Evolutionary conservation across 108 stramenopile species (phyloP).

Genomic region (Pseudonitzschia delicatissima): DNA sequence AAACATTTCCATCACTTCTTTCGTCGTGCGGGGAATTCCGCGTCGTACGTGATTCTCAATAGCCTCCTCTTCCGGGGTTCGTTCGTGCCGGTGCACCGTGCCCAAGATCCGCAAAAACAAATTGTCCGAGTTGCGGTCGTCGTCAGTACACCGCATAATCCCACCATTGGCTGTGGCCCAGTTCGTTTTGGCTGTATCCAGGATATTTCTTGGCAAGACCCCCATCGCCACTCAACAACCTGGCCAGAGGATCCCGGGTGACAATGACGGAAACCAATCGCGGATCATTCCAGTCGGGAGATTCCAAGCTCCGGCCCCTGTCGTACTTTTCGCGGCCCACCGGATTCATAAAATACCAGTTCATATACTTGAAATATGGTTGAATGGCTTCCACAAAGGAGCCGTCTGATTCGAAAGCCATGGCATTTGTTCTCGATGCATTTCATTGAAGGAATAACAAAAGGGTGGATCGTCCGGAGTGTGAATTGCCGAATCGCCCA

Average conservation of each 20-base stretch:
- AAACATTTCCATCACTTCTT: too few species aligned
- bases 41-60: too few species aligned
- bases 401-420: slow-evolving; percentile 12
- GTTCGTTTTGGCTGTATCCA: neutral
- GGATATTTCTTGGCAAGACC: neutral
- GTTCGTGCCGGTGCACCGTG: too few species aligned
- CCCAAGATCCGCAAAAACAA: neutral
- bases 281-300: slow-evolving; percentile 45
- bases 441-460: too few species aligned
- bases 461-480: too few species aligned
- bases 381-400: neutral
- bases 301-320: neutral
- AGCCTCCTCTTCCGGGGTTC: too few species aligned
- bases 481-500: too few species aligned
- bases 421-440: neutral
- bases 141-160: neutral
- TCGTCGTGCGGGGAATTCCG: too few species aligned
- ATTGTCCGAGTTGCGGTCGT: neutral
- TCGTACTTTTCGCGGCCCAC: neutral
- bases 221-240: slow-evolving; percentile 33
- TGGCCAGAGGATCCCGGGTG: slow-evolving; percentile 40
- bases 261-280: slow-evolving; percentile 39
- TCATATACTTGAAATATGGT: slow-evolving; percentile 14
- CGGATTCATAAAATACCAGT: slow-evolving; percentile 36
- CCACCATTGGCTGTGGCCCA: slow-evolving; percentile 9